Conservation (phyloP, 352 stramenopile genomes). For the Saprolegnia diclina region DNA sequence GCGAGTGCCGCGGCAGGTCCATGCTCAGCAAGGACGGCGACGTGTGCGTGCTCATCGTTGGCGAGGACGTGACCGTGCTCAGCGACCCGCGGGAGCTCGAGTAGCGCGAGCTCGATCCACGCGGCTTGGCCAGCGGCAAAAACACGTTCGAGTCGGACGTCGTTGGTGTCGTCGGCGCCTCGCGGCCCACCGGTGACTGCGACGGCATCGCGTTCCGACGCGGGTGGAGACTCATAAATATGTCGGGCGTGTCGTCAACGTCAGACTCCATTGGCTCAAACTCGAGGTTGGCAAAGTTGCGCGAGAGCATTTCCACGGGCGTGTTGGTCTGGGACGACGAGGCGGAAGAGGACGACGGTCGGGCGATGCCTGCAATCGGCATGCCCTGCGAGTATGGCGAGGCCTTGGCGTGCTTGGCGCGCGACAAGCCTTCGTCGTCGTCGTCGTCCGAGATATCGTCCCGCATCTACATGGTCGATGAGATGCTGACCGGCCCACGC, state of each 20-base stretch:
- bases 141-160: not conserved
- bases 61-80: not conserved
- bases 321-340: not conserved
- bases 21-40: not conserved
- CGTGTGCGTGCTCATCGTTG: not conserved
- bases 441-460: constrained; percentile 6
- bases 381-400: not conserved
- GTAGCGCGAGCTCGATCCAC: not conserved
- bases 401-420: constrained; percentile 9
- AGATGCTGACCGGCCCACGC: not conserved
- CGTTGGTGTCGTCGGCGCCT: not conserved
- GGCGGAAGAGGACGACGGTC: not conserved
- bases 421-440: not conserved
- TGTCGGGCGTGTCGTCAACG: constrained; percentile 18
- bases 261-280: not conserved
- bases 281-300: constrained; percentile 11
- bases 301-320: constrained; percentile 12
- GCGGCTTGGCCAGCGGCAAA: not conserved
- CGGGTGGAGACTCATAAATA: constrained; percentile 19
- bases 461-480: not conserved
- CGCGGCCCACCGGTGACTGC: not conserved
- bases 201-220: not conserved
- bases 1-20: not conserved
- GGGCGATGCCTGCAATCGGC: not conserved
- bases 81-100: not conserved